These are phyloP conservation scores for Candida michaelii DNA, from an alignment of 805 yeast species.

Conservation along the genomic window DNA sequence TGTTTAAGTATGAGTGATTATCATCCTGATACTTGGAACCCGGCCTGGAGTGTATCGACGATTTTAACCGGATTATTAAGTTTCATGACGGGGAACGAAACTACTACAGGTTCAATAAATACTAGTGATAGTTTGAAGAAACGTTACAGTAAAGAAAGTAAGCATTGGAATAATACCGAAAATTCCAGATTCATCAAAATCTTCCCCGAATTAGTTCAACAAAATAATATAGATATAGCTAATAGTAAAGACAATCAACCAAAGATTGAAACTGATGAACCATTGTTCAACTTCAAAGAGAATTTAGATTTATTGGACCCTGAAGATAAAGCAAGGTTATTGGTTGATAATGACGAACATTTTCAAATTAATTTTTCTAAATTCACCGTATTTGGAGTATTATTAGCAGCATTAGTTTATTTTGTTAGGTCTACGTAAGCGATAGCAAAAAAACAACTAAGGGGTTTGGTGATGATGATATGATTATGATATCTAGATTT, in stretches of 20 bases:
- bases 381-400: conserved; percentile 26
- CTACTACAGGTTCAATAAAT: conserved; percentile 77
- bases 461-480: too few species aligned
- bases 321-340: conserved; percentile 60
- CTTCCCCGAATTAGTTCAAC: conserved; percentile 66
- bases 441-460: too few species aligned
- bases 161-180: conserved; percentile 55
- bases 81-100: conserved; percentile 87
- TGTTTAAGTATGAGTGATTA: conserved; percentile 93
- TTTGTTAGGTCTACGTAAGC: conserved; percentile 1
- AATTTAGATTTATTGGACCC: conserved; percentile 53
- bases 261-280: conserved; percentile 15
- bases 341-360: conserved; percentile 17
- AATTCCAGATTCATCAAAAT: conserved; percentile 58
- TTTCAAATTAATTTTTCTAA: conserved; percentile 15
- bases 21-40: conserved; percentile 95
- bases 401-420: conserved; percentile 29
- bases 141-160: conserved; percentile 58
- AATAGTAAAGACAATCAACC: conserved; percentile 18
- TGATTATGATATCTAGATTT: too few species aligned
- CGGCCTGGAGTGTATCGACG: conserved; percentile 92
- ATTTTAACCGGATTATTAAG: conserved; percentile 84
- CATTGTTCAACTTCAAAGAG: conserved; percentile 17
- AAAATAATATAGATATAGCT: conserved; percentile 36
- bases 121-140: conserved; percentile 61